Evolutionary conservation across 192 early-diverging fungal genomes (phyloP).

Genomic region (Backusella luteola): DNA sequence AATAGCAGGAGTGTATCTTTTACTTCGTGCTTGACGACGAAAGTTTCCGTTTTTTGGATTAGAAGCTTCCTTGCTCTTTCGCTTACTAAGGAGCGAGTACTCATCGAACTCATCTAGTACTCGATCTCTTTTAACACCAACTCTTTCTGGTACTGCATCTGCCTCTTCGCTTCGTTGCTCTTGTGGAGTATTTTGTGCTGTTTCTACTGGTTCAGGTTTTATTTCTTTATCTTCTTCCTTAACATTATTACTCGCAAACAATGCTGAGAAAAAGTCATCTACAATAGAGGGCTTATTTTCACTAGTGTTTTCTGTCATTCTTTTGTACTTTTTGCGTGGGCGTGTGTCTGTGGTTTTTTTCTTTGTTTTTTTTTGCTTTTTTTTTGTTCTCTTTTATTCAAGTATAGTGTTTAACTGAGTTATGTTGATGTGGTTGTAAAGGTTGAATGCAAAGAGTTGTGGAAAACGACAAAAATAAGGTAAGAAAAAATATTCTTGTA

Average conservation of each 20-base stretch:
- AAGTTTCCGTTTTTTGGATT: neutral
- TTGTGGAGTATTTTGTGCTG: neutral
- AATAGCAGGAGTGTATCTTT: slow-evolving; percentile 2
- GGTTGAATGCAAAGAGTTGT: neutral
- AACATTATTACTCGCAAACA: slow-evolving; percentile 28
- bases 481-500: neutral
- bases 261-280: slow-evolving; percentile 32
- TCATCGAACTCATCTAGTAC: slow-evolving; percentile 26
- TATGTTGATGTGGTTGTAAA: neutral
- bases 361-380: neutral
- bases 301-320: slow-evolving; percentile 5
- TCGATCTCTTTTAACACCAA: slow-evolving; percentile 15
- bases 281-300: slow-evolving; percentile 23
- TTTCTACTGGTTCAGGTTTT: slow-evolving; percentile 1
- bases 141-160: neutral
- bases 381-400: neutral
- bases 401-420: neutral
- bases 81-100: slow-evolving; percentile 26
- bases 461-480: neutral
- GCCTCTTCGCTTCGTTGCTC: neutral
- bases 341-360: too few species aligned
- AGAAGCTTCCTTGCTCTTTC: neutral
- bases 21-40: neutral
- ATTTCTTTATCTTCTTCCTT: neutral
- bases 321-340: neutral